phyloP scores from a whole-genome alignment of 2,329 filamentous ascomycete species.

The Hymenoscyphus albidus region DNA sequence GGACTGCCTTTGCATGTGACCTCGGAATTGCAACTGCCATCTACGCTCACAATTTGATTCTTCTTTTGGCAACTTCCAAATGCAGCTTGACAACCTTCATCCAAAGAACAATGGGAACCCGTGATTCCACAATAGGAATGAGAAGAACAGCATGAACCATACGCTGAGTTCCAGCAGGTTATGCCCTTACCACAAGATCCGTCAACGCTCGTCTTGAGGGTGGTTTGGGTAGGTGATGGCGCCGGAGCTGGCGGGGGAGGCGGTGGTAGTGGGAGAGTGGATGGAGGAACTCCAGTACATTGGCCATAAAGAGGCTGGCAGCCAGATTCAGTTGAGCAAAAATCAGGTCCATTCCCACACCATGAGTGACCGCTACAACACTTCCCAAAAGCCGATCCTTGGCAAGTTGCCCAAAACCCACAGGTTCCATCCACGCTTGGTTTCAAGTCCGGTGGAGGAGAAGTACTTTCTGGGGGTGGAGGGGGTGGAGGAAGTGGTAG shows the following conservation, averaged over 20 bases:
- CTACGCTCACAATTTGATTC: constrained; percentile 10
- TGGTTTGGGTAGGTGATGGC: not conserved
- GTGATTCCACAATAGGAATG: constrained; percentile 10
- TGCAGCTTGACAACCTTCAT: constrained; percentile 6
- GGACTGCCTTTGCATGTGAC: constrained; percentile 13
- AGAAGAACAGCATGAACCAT: constrained; percentile 12
- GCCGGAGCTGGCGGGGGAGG: not conserved
- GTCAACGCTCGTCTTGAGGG: constrained; percentile 2
- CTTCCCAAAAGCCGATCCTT: too few species aligned
- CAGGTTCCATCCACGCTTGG: too few species aligned
- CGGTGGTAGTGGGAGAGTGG: too few species aligned
- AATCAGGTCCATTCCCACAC: too few species aligned
- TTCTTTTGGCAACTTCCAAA: constrained; percentile 6
- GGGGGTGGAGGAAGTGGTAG: not conserved
- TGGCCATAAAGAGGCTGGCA: constrained; percentile 3
- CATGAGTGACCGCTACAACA: not conserved
- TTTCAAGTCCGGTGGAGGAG: too few species aligned
- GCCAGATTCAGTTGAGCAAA: too few species aligned
- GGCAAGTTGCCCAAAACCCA: too few species aligned
- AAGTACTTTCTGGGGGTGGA: too few species aligned
- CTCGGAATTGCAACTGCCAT: constrained; percentile 19
- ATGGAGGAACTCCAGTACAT: too few species aligned
- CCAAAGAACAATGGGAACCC: not conserved
- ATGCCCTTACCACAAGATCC: constrained; percentile 8
- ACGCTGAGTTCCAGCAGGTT: constrained; percentile 5